Evolutionary conservation across 768 basidiomycete species (phyloP).

Genomic region (Boletellus emodensis): DNA sequence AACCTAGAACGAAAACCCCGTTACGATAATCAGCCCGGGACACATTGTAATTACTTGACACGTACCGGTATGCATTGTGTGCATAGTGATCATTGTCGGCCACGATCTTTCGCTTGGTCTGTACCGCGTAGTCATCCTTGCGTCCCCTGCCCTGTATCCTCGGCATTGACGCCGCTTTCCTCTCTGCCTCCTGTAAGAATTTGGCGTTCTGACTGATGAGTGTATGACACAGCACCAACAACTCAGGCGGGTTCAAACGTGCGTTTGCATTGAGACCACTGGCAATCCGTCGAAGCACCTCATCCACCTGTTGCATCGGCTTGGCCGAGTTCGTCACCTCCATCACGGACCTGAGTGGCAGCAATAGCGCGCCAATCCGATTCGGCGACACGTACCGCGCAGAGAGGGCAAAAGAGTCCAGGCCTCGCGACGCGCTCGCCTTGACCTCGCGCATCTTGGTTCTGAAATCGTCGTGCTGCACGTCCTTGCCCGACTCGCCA

Average conservation of each 20-base stretch:
- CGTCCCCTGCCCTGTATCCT: constrained; percentile 24
- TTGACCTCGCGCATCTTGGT: constrained; percentile 92
- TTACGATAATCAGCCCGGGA: background rate
- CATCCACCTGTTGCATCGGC: constrained; percentile 81
- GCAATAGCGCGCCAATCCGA: constrained; percentile 70
- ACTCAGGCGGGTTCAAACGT: constrained; percentile 60
- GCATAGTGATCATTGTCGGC: constrained; percentile 65
- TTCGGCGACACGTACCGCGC: constrained; percentile 75
- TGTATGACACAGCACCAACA: constrained; percentile 82
- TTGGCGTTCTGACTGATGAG: constrained; percentile 87
- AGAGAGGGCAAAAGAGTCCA: constrained; percentile 81
- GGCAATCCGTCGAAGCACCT: constrained; percentile 79
- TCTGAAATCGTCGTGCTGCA: constrained; percentile 85
- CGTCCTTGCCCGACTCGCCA: constrained; percentile 89
- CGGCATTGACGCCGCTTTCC: constrained; percentile 29
- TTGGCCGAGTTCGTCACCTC: constrained; percentile 78
- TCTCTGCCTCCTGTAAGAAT: constrained; percentile 65
- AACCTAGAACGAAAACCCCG: constrained; percentile 48
- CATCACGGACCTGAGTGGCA: constrained; percentile 80
- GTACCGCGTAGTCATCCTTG: constrained; percentile 65
- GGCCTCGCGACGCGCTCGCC: constrained; percentile 72
- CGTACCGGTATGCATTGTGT: constrained; percentile 84
- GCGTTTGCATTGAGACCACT: constrained; percentile 82
- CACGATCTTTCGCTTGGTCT: constrained; percentile 63
- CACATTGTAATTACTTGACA: background rate